These are phyloP conservation scores for Fonticula alba DNA, from an alignment of 78 protist genomes.

Conservation along the genomic window DNA sequence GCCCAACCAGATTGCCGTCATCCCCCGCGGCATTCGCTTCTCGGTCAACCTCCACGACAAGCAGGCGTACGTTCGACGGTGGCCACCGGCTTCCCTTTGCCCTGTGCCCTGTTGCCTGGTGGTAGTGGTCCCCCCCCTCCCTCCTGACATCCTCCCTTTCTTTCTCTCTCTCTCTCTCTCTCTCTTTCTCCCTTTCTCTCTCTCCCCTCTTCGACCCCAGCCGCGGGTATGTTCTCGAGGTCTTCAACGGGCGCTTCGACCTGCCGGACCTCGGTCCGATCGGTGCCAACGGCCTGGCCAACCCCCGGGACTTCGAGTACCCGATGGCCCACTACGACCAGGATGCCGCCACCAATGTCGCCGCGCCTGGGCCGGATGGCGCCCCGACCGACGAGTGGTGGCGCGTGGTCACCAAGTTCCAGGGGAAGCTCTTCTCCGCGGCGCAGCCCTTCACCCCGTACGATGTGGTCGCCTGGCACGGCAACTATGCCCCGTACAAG, in stretches of 20 bases:
- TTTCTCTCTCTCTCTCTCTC: too few relatives aligned
- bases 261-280: slow-evolving; percentile 87
- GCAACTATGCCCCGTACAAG: slow-evolving; percentile 83
- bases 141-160: not conserved
- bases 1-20: slow-evolving; percentile 66
- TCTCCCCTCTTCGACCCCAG: not conserved
- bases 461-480: slow-evolving; percentile 91
- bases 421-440: slow-evolving; percentile 35
- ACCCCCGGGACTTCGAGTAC: slow-evolving; percentile 70
- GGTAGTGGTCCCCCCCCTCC: not conserved
- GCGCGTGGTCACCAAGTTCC: slow-evolving; percentile 49
- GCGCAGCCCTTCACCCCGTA: slow-evolving; percentile 33
- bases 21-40: slow-evolving; percentile 74
- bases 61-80: slow-evolving; percentile 10
- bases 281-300: slow-evolving; percentile 91
- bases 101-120: not conserved
- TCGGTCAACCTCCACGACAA: slow-evolving; percentile 30
- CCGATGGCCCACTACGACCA: slow-evolving; percentile 68
- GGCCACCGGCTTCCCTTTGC: not conserved
- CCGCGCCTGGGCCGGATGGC: too few relatives aligned
- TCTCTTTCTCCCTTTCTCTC: too few relatives aligned
- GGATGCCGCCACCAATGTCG: too few relatives aligned
- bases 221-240: slow-evolving; percentile 73
- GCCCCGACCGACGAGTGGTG: too few relatives aligned
- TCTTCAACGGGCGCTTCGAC: slow-evolving; percentile 57